phyloP scores from a whole-genome alignment of 805 yeast genomes.

The Grigorovia transvaalensis region DNA sequence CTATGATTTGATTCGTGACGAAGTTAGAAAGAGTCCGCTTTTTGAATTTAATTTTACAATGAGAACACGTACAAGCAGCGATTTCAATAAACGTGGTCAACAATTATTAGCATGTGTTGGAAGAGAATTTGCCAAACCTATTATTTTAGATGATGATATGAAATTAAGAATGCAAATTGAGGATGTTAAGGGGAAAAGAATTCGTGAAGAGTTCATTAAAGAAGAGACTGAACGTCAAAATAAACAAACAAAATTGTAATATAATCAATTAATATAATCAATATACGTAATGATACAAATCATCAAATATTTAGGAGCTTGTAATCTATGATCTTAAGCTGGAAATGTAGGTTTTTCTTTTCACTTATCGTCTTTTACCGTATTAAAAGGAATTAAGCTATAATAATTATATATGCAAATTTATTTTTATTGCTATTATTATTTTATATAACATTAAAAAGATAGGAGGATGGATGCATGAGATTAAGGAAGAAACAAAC shows the following conservation, averaged over 20 bases:
- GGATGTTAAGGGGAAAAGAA: conserved; percentile 20
- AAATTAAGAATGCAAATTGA: conserved; percentile 21
- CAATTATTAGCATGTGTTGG: conserved; percentile 67
- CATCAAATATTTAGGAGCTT: no score
- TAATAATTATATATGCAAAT: not conserved
- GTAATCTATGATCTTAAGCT: no score
- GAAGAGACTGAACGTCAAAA: conserved; percentile 6
- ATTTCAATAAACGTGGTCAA: conserved; percentile 70
- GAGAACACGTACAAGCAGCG: conserved; percentile 66
- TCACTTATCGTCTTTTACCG: no score
- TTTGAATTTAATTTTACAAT: conserved; percentile 85
- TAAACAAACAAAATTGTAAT: not conserved
- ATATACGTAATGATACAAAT: not conserved
- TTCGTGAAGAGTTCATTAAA: conserved; percentile 15
- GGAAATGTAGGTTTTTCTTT: no score
- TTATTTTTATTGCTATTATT: not conserved
- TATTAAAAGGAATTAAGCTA: not conserved
- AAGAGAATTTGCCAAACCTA: conserved; percentile 48
- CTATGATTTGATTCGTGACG: conserved; percentile 67
- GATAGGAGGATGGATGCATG: not conserved
- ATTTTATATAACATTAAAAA: not conserved
- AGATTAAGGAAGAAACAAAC: not conserved
- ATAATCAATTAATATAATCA: not conserved
- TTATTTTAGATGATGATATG: conserved; percentile 17
- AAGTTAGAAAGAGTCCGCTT: conserved; percentile 61